Conservation (phyloP, 352 stramenopile genomes). For the Phytophthora brassicae region DNA sequence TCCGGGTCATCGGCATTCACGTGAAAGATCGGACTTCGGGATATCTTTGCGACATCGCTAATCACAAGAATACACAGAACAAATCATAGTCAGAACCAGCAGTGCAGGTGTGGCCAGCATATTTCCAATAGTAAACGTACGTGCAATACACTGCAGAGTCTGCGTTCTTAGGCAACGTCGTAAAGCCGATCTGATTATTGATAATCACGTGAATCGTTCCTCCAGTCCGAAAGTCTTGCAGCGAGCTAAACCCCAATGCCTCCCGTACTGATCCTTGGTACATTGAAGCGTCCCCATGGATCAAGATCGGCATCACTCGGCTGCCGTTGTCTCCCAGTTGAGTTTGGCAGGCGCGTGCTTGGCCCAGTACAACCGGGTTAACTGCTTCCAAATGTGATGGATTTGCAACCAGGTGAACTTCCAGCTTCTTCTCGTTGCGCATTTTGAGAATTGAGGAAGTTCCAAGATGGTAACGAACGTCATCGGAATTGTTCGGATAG, state of each 20-base stretch:
- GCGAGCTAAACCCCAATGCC: slow-evolving; percentile 80
- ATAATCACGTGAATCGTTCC: slow-evolving; percentile 99
- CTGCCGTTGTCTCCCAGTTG: slow-evolving; percentile 75
- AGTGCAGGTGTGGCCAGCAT: neutral
- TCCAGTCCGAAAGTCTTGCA: slow-evolving; percentile 95
- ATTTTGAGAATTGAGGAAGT: slow-evolving; percentile 74
- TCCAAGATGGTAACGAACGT: slow-evolving; percentile 88
- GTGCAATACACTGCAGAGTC: slow-evolving; percentile 97
- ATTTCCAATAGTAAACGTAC: slow-evolving; percentile 21
- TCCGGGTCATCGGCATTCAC: slow-evolving; percentile 98
- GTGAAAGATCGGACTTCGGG: slow-evolving; percentile 92
- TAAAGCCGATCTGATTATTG: slow-evolving; percentile 99
- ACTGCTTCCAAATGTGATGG: slow-evolving; percentile 99
- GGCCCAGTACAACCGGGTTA: slow-evolving; percentile 96
- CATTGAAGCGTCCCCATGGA: slow-evolving; percentile 97
- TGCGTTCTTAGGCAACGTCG: slow-evolving; percentile 97
- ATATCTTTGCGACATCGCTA: slow-evolving; percentile 97
- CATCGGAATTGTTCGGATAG: slow-evolving; percentile 88
- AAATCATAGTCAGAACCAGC: slow-evolving; percentile 16
- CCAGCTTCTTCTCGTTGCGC: slow-evolving; percentile 59
- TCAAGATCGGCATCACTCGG: slow-evolving; percentile 95
- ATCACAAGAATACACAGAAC: neutral
- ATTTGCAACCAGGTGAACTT: slow-evolving; percentile 95
- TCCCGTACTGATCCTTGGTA: slow-evolving; percentile 85
- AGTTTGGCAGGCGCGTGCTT: slow-evolving; percentile 93